Conservation (phyloP, 225 moss, liverwort and hornwort genomes). For the Asterella californica region DNA sequence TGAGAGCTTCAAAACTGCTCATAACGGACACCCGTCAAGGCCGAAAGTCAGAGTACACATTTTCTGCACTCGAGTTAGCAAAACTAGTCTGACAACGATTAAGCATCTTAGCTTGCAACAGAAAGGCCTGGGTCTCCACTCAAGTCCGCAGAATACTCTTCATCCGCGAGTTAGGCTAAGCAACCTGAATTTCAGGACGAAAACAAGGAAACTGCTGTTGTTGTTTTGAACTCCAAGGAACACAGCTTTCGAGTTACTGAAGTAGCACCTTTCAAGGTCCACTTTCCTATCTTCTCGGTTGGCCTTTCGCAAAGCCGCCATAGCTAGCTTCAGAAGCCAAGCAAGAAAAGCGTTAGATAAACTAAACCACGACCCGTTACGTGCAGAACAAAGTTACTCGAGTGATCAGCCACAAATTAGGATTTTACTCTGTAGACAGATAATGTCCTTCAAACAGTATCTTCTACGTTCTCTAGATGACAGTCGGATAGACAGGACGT, state of each 20-base stretch:
- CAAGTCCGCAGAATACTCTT: neutral
- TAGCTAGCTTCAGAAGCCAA: slow-evolving; percentile 64
- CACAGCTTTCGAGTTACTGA: neutral
- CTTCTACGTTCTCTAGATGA: neutral
- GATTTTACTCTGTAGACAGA: no score
- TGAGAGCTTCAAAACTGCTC: neutral
- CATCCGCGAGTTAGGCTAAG: no score
- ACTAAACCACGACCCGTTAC: no score
- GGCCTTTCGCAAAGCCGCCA: slow-evolving; percentile 81
- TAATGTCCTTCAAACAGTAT: neutral
- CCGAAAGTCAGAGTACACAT: neutral
- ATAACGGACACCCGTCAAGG: neutral
- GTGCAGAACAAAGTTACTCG: no score
- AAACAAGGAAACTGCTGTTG: neutral
- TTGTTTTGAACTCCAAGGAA: neutral
- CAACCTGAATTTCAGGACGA: neutral
- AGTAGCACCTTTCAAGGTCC: slow-evolving; percentile 70
- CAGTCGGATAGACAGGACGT: no score
- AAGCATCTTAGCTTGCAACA: neutral
- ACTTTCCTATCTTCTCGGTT: slow-evolving; percentile 73
- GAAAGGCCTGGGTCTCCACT: neutral
- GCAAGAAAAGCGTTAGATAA: neutral
- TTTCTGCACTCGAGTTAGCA: neutral
- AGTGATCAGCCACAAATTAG: no score
- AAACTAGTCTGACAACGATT: neutral